Evolutionary conservation across 2,329 filamentous ascomycete species (phyloP).

Genomic region (Setomelanomma holmii): DNA sequence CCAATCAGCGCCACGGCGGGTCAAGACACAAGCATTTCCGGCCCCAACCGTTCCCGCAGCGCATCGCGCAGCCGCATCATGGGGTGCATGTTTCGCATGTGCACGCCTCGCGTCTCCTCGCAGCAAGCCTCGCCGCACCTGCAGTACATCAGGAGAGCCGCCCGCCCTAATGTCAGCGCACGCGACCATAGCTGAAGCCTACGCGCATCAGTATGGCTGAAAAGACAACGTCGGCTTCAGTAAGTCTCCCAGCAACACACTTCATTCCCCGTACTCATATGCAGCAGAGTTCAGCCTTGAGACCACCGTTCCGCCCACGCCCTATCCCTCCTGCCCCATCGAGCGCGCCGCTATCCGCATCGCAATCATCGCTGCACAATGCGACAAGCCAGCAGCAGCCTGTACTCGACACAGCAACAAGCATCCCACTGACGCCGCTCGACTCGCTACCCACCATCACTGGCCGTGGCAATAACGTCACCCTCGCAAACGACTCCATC

Average conservation of each 20-base stretch:
- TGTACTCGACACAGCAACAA: conserved; percentile 26
- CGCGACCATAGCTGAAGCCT: background rate
- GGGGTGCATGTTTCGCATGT: background rate
- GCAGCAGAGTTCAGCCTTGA: conserved; percentile 10
- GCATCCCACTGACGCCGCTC: conserved; percentile 27
- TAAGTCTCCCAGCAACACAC: conserved; percentile 1
- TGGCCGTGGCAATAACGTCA: conserved; percentile 20
- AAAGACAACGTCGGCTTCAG: conserved; percentile 10
- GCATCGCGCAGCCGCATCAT: background rate
- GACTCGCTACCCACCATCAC: conserved; percentile 46
- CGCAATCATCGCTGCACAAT: conserved; percentile 14
- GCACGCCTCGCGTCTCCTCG: background rate
- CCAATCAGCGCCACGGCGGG: background rate
- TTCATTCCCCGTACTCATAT: background rate
- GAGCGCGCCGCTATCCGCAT: conserved; percentile 7
- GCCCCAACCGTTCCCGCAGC: background rate
- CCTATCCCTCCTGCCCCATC: conserved; percentile 27
- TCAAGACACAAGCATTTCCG: background rate
- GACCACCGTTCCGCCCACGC: conserved; percentile 33
- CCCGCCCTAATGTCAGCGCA: conserved; percentile 1
- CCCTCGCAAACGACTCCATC: conserved; percentile 36
- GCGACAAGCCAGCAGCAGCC: conserved; percentile 21
- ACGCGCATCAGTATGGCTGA: conserved; percentile 22
- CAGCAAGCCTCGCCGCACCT: conserved; percentile 1
- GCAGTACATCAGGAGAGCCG: background rate